Conservation (phyloP, 805 yeast species). For the Peterozyma xylosa region DNA sequence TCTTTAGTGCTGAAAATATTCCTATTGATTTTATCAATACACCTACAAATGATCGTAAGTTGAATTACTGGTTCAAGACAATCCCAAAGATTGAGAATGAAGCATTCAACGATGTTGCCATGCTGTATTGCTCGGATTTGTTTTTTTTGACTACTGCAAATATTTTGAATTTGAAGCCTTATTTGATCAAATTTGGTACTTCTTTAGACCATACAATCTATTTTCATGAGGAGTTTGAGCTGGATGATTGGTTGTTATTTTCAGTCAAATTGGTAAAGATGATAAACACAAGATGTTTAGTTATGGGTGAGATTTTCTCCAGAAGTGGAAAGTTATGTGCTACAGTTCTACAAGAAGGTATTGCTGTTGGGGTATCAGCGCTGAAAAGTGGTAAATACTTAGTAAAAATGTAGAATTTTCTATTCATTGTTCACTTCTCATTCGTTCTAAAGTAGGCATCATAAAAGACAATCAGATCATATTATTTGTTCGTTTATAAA, state of each 20-base stretch:
- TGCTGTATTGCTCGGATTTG: conserved; percentile 55
- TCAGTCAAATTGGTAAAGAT: conserved; percentile 41
- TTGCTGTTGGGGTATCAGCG: conserved; percentile 13
- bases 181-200: conserved; percentile 45
- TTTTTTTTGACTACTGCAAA: conserved; percentile 44
- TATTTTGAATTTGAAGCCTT: conserved; percentile 38
- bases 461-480: no score
- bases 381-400: background rate
- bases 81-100: conserved; percentile 10
- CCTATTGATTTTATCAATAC: background rate
- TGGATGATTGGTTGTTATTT: conserved; percentile 44
- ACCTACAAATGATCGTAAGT: background rate
- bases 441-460: no score
- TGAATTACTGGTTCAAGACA: conserved; percentile 5
- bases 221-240: conserved; percentile 47
- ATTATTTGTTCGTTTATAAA: no score
- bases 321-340: conserved; percentile 45
- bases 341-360: conserved; percentile 60
- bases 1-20: conserved; percentile 13
- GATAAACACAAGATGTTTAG: conserved; percentile 43
- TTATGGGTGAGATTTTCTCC: conserved; percentile 52
- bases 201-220: conserved; percentile 63
- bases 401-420: background rate
- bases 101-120: conserved; percentile 43
- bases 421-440: no score